phyloP scores from a whole-genome alignment of 148 eudicot genomes.

The Oxyria digyna region DNA sequence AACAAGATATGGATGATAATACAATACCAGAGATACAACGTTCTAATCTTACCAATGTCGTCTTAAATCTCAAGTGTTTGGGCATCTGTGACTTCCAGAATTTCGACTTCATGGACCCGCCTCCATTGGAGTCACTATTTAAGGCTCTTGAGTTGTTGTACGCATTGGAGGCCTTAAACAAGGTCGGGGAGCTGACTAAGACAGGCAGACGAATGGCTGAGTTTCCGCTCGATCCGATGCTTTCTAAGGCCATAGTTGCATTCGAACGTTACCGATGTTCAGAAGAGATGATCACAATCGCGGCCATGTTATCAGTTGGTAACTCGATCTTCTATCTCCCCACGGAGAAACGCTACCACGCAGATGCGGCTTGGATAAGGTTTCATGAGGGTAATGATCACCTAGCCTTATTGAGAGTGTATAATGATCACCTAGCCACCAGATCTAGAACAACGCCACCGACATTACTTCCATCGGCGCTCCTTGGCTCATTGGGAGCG shows the following conservation, averaged over 20 bases:
- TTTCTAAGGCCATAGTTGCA: constrained; percentile 63
- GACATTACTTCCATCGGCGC: too few species aligned
- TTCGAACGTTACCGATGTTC: constrained; percentile 52
- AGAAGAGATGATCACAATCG: constrained; percentile 54
- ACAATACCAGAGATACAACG: constrained; percentile 65
- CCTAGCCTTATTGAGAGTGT: too few species aligned
- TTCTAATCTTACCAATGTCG: constrained; percentile 62
- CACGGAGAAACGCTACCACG: constrained; percentile 60
- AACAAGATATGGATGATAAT: constrained; percentile 49
- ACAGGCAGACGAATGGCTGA: constrained; percentile 71
- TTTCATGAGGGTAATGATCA: constrained; percentile 72
- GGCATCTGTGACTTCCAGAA: constrained; percentile 55
- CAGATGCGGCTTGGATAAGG: constrained; percentile 60
- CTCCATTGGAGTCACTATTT: constrained; percentile 56
- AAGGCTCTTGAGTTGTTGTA: constrained; percentile 59
- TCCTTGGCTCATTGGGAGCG: too few species aligned
- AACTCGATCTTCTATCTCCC: constrained; percentile 71
- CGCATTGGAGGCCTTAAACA: constrained; percentile 56
- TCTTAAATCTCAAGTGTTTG: constrained; percentile 58
- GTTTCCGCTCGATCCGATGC: constrained; percentile 76
- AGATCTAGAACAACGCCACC: too few species aligned
- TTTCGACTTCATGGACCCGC: constrained; percentile 87
- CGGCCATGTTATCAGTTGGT: constrained; percentile 75
- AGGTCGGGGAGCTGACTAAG: constrained; percentile 55
- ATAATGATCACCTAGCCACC: too few species aligned